Evolutionary conservation across 2,329 filamentous ascomycete species (phyloP).

Genomic region (Lasiodiplodia hormozganensis): DNA sequence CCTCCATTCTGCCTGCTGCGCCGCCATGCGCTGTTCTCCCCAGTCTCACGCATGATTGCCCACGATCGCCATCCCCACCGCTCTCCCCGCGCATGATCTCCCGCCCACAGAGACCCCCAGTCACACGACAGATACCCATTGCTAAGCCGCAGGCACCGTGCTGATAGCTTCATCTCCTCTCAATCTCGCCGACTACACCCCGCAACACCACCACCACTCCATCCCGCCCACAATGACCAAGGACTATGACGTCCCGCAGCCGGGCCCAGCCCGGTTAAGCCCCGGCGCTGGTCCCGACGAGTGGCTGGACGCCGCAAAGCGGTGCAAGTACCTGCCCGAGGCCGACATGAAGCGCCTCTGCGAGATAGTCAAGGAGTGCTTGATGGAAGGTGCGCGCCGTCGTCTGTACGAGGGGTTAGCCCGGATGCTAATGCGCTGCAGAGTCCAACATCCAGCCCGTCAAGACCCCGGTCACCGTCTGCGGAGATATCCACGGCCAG

Average conservation of each 20-base stretch:
- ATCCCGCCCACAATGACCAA: conserved; percentile 50
- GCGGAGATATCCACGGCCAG: conserved; percentile 97
- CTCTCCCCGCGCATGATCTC: conserved; percentile 19
- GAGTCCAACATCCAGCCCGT: conserved; percentile 99
- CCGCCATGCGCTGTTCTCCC: conserved; percentile 27
- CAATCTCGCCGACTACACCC: conserved; percentile 7
- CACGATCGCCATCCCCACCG: conserved; percentile 24
- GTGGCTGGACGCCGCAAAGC: conserved; percentile 95
- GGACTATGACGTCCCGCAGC: conserved; percentile 76
- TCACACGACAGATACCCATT: conserved; percentile 37
- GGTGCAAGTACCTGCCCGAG: conserved; percentile 96
- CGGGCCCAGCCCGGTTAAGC: conserved; percentile 84
- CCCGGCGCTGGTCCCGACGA: conserved; percentile 88
- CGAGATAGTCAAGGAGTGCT: conserved; percentile 97
- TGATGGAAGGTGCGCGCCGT: conserved; percentile 85
- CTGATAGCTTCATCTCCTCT: conserved; percentile 10
- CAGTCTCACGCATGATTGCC: conserved; percentile 27
- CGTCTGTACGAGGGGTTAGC: not conserved
- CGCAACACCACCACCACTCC: not conserved
- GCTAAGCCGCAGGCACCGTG: conserved; percentile 28
- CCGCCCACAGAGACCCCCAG: conserved; percentile 28
- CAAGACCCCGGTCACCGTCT: conserved; percentile 92
- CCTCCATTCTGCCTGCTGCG: conserved; percentile 13
- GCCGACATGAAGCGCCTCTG: conserved; percentile 98
- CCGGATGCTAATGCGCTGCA: conserved; percentile 45